Percentiles rank a stretch among this genome's conserved stretches.
Evolutionary conservation across 164 flowering plant species (phyloP).

Genomic region (Stephania cephalantha): DNA sequence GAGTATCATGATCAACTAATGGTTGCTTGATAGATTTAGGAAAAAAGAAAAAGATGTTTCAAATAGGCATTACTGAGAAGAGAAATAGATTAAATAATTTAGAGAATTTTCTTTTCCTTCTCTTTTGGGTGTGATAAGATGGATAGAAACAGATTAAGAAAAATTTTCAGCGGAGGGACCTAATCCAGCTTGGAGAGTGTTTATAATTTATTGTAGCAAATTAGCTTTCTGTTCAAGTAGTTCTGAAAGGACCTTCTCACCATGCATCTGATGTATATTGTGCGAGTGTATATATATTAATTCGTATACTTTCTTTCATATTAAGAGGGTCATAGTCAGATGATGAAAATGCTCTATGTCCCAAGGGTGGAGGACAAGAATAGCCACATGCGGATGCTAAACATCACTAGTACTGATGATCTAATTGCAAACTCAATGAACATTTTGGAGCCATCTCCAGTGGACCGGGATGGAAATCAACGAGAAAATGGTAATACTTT

Average conservation of each 20-base stretch:
- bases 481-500: slow-evolving; percentile 73
- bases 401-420: slow-evolving; percentile 67
- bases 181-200: neutral
- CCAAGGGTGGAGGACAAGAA: slow-evolving; percentile 97
- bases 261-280: neutral
- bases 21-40: no score
- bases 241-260: neutral
- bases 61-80: no score
- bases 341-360: slow-evolving; percentile 69
- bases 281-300: neutral
- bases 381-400: slow-evolving; percentile 86
- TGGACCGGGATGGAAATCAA: slow-evolving; percentile 66
- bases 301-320: slow-evolving; percentile 15
- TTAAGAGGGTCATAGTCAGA: slow-evolving; percentile 39
- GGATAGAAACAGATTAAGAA: no score
- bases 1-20: no score
- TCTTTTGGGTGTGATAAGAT: no score
- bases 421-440: slow-evolving; percentile 89
- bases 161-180: no score
- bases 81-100: no score
- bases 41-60: no score
- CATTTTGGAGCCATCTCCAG: slow-evolving; percentile 82
- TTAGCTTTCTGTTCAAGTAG: neutral
- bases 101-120: no score
- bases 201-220: neutral